Evolutionary conservation across 73 alveolate species (phyloP), one percentile per base, ranked within the genome.

Genomic region (Paraurostyla sp.): DNA sequence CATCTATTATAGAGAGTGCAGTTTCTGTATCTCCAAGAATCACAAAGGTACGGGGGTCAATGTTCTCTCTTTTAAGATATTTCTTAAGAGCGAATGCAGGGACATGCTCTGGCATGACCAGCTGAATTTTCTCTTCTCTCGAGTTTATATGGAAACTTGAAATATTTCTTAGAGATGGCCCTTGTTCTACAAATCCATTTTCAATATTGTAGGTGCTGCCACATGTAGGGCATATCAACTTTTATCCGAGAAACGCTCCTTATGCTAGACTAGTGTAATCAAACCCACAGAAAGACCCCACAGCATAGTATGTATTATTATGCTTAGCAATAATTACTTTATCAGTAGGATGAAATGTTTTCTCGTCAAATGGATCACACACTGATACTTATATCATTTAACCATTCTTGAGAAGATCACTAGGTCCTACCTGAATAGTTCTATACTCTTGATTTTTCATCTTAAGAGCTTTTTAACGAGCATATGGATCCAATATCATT

Each of bases 221-320:
- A 41, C 94, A 89, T 43, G 94, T 89, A n/a, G 94, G 94, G 60
- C 94, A 89, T 0, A 89, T 89, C 1, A 89, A 41, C 68, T 89
- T 89, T 22, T 89, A 76, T 23, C 92, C 94, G 0, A 89, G 51
- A 58, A 54, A 89, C 18, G 83, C 83, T 23, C 94, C 94, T 22
- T 51, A 25, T 0, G 69, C 73, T 2, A 89, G 54, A 50, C 62
- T 43, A 0, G 94, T 89, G 35, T 41, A 89, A 40, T 89, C 94
- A 54, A 80, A 89, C 20, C 94, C 94, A 62, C 94, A 89, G 42
- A 80, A 80, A 20, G 88, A 45, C 18, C 94, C 91, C 3, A 78
- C 50, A n/a, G 91, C 88, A 50, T 18, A 49, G 29, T 83, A 43
- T 78, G 68, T n/a, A 13, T 30, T 71, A 23, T 71, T 48, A 46